Percentiles rank a stretch among this genome's conserved stretches.
Conservation (phyloP, 495 filamentous ascomycete genomes). For the Neurospora sp. region DNA sequence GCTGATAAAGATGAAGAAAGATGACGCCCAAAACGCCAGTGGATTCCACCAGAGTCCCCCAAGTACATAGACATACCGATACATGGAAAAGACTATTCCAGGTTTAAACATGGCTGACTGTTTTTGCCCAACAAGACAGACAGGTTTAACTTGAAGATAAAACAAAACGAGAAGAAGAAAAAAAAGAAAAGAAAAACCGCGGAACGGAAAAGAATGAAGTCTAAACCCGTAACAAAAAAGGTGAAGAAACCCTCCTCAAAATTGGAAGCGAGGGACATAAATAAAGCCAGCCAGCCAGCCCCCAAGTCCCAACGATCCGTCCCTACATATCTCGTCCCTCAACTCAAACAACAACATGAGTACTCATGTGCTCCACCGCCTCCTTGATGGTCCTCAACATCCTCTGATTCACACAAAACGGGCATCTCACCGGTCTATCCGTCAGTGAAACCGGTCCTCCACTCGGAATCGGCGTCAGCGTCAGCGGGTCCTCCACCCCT, state of each 20-base stretch:
- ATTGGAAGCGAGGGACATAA: neutral
- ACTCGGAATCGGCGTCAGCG: slow-evolving; percentile 40
- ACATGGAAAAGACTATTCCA: neutral
- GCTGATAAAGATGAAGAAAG: neutral
- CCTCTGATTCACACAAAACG: slow-evolving; percentile 46
- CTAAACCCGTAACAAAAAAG: neutral
- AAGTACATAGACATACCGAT: neutral
- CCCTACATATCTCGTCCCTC: neutral
- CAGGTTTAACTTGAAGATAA: neutral
- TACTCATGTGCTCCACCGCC: slow-evolving; percentile 49
- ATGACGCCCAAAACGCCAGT: neutral
- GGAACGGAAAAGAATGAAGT: neutral
- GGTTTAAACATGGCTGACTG: neutral
- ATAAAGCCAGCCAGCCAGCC: neutral
- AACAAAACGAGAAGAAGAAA: too few relatives aligned
- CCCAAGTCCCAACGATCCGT: neutral
- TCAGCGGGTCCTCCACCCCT: slow-evolving; percentile 24
- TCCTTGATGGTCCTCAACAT: slow-evolving; percentile 48
- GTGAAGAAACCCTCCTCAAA: neutral
- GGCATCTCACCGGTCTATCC: slow-evolving; percentile 43
- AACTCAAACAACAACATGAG: slow-evolving; percentile 43
- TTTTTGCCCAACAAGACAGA: neutral
- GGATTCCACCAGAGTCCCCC: neutral
- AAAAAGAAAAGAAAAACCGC: too few relatives aligned
- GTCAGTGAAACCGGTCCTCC: slow-evolving; percentile 29